Conservation (phyloP, 2,329 filamentous ascomycete genomes). For the Amphichorda felina region DNA sequence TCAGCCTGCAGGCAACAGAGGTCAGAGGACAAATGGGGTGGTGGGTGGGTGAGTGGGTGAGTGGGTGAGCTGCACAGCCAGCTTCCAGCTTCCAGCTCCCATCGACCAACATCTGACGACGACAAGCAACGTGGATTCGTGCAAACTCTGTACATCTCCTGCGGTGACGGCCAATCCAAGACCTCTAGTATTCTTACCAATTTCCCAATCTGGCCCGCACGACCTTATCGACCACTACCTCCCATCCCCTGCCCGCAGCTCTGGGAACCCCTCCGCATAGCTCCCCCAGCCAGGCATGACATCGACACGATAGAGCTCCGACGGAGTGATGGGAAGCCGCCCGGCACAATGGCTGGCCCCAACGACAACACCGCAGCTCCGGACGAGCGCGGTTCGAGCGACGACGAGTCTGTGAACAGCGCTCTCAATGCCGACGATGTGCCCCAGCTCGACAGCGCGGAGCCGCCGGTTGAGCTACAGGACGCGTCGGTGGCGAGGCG, state of each 20-base stretch:
- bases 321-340: constrained; percentile 23
- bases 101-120: no score
- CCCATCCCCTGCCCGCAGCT: not conserved
- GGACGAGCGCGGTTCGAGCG: constrained; percentile 3
- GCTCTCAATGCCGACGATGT: constrained; percentile 5
- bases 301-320: constrained; percentile 5
- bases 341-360: constrained; percentile 34
- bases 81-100: no score
- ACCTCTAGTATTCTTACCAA: no score
- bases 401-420: constrained; percentile 6
- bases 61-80: no score
- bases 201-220: no score
- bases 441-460: constrained; percentile 3
- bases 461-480: not conserved
- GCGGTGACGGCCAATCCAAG: no score
- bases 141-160: no score
- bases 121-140: no score
- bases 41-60: no score
- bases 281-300: constrained; percentile 4
- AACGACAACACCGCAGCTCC: constrained; percentile 28
- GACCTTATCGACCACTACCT: no score
- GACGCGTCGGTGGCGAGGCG: not conserved
- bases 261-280: not conserved
- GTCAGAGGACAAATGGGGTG: no score
- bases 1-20: no score